Percentiles rank a stretch among this genome's conserved stretches.
Evolutionary conservation across 495 filamentous ascomycete species (phyloP).

Genomic region (Pseudomonodictys pantanalensis): DNA sequence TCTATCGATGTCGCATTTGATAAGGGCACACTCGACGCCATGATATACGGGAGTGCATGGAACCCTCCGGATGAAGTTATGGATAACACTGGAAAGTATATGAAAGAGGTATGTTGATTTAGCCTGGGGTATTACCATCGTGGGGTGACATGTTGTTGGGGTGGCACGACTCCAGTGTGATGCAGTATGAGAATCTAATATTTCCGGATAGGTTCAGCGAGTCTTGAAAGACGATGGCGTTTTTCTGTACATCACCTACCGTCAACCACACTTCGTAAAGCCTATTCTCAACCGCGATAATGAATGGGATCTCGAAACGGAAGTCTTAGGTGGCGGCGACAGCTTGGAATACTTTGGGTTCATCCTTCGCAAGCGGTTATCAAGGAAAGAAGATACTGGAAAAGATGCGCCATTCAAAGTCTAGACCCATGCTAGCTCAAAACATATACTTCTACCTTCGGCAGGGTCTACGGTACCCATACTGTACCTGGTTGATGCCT

Average conservation of each 20-base stretch:
- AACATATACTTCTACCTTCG: no score
- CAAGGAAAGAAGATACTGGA: no score
- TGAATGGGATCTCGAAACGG: slow-evolving; percentile 46
- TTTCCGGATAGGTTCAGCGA: slow-evolving; percentile 46
- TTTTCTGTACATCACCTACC: slow-evolving; percentile 58
- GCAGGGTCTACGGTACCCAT: no score
- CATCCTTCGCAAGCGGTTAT: slow-evolving; percentile 41
- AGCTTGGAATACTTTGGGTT: slow-evolving; percentile 54
- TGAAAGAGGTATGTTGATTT: slow-evolving; percentile 52
- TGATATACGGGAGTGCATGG: slow-evolving; percentile 59
- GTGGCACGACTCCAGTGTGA: background rate
- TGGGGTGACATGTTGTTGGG: no score
- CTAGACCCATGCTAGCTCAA: no score
- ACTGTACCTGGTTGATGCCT: no score
- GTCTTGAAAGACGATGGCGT: slow-evolving; percentile 53
- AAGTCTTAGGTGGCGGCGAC: slow-evolving; percentile 42
- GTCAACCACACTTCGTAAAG: slow-evolving; percentile 60
- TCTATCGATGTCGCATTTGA: slow-evolving; percentile 58
- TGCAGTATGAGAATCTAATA: slow-evolving; percentile 16
- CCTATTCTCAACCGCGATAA: slow-evolving; percentile 48
- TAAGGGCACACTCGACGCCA: slow-evolving; percentile 61
- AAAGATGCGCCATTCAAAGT: no score
- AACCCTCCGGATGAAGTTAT: slow-evolving; percentile 54
- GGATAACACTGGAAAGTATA: slow-evolving; percentile 51
- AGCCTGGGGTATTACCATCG: no score